Evolutionary conservation across 139 green algal species (phyloP), one percentile per base, ranked within the genome.

Genomic region (Closterium sp.): DNA sequence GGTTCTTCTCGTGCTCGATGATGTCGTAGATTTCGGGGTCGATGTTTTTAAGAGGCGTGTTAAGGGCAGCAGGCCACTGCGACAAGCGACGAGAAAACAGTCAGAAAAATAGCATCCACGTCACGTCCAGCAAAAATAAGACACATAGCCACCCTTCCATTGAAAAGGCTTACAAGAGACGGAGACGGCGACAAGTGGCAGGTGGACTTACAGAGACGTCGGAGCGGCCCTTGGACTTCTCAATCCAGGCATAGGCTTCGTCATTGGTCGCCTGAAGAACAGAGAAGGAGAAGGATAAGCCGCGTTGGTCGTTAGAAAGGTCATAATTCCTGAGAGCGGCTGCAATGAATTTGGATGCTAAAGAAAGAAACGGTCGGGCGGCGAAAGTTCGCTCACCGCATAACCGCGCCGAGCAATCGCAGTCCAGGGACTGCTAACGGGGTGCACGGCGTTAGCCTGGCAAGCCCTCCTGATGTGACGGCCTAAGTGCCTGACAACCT

Each of bases 1-100:
- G 95, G 93, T 97, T 97, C 96, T 99, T 99, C 94, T 99, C 98
- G 76, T 98, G 95, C 95, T 98, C 96, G 85, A 99, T 99, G 94
- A 99, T 98, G 88, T 98, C 95, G 66, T 94, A 95, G 81, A 99
- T 94, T 94, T 99, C 97, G 10, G 98, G 98, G 94, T 99, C 98
- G 4, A 99, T 93, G 76, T 98, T 96, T 0, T 94, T 92, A 6
- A 99, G 95, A 0, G 95, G 32, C 3, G 96, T 92, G 90, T 99
- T 99, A 30, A 99, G 95, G 33, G 97, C 90, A 19, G 28, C 35
- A 85, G n/a, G 35, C 35, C 30, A 89, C 30, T 34, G 35, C 30
- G n/a, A 89, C 35, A 89, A 19, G n/a, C 30, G 30, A 83, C 16
- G 12, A 84, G 2, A 33, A 83, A 8, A 34, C 25, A 2, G 19